Conservation (phyloP, 2,329 filamentous ascomycete species). For the Pseudocercospora fuligena region DNA sequence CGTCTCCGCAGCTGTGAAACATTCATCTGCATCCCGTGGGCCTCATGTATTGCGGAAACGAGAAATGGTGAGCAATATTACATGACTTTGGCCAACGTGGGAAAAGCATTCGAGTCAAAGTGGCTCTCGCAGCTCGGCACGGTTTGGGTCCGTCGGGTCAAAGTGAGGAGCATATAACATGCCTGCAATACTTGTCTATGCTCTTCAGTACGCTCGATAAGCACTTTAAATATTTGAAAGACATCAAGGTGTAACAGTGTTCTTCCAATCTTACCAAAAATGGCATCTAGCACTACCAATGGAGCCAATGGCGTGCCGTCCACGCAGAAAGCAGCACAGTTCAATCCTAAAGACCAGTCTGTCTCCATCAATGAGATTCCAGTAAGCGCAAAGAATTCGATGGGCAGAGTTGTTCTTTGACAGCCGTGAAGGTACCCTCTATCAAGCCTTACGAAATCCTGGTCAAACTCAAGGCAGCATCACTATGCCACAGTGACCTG, state of each 20-base stretch:
- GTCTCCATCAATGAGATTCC: conserved; percentile 26
- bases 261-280: background rate
- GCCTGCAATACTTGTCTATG: background rate
- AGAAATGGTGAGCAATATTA: too few species aligned
- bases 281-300: background rate
- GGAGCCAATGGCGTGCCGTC: conserved; percentile 15
- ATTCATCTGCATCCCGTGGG: background rate
- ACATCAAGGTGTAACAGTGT: background rate
- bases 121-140: background rate
- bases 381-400: background rate
- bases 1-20: background rate
- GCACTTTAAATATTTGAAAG: background rate
- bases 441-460: conserved; percentile 27
- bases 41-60: too few species aligned
- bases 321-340: conserved; percentile 26
- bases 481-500: conserved; percentile 29
- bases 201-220: background rate
- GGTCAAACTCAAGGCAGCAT: conserved; percentile 27
- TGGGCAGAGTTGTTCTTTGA: background rate
- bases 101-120: background rate
- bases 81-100: background rate
- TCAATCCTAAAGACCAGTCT: conserved; percentile 21
- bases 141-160: too few species aligned
- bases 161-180: background rate
- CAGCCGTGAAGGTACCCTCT: conserved; percentile 14